phyloP scores from a whole-genome alignment of 2,329 filamentous ascomycete species.

The Alternaria rosae region DNA sequence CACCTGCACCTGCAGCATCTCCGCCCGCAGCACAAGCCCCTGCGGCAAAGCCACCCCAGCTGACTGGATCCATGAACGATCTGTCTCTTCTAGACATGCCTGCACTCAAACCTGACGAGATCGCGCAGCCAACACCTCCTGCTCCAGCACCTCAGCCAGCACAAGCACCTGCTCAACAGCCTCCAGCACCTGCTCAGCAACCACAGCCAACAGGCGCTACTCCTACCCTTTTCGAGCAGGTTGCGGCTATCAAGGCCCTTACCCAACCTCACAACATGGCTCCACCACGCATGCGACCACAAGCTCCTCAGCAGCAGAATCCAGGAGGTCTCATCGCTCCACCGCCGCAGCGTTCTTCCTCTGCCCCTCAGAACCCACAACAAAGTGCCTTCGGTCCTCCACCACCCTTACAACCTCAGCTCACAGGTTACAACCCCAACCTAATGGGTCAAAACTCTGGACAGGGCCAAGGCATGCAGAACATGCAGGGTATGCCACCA shows the following conservation, averaged over 20 bases:
- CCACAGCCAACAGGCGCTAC: slow-evolving; percentile 56
- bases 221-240: slow-evolving; percentile 47
- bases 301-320: slow-evolving; percentile 70
- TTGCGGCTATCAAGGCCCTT: slow-evolving; percentile 48
- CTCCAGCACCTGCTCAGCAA: slow-evolving; percentile 44
- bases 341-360: slow-evolving; percentile 81
- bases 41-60: slow-evolving; percentile 40
- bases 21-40: slow-evolving; percentile 52
- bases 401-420: slow-evolving; percentile 79
- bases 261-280: slow-evolving; percentile 49
- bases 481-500: slow-evolving; percentile 37
- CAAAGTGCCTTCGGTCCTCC: slow-evolving; percentile 74
- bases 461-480: slow-evolving; percentile 42
- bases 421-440: slow-evolving; percentile 72
- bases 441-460: slow-evolving; percentile 71
- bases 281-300: slow-evolving; percentile 70
- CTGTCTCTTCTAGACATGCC: slow-evolving; percentile 68
- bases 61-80: slow-evolving; percentile 73
- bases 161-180: slow-evolving; percentile 48
- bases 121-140: slow-evolving; percentile 51
- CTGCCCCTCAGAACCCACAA: slow-evolving; percentile 78
- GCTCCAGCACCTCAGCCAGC: slow-evolving; percentile 55
- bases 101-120: slow-evolving; percentile 45
- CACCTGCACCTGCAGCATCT: slow-evolving; percentile 50
- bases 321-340: slow-evolving; percentile 73